Base-by-base conservation (phyloP, 202 grass and related monocot species). In the Elaeis oleifera region DNA sequence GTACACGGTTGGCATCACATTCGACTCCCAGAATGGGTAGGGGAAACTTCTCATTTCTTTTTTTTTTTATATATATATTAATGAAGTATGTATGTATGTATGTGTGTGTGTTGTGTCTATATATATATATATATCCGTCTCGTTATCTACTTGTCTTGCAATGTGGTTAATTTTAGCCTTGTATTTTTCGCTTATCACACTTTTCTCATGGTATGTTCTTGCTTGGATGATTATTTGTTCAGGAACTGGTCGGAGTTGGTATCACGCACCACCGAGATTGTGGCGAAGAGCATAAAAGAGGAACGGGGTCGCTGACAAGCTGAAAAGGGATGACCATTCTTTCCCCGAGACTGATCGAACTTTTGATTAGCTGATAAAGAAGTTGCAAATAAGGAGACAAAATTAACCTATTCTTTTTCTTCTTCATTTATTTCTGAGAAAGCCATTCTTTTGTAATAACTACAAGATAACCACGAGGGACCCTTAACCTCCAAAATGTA, bases 1-100 rank as follows among this genome's bases (percentile, higher is more conserved):
- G 74, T 19, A 78, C 73, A 96, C 87, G 0, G 90, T 96, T 29
- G 90, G 90, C 0, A 29, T 96, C 39, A 79, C 76, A 24, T 90
- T 88, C 70, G 81, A 96, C 57, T 75, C 81, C 5, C 50, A 63
- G 61, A 90, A 67, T 27, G 91, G 76, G 87, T 96, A 76, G 44
- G 80, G 23, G 23, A 24, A 24, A 24, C 23, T 24, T 2, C 23
- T 24, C 23, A 3, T 24, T 24, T 24, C 23, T 24, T 24, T 24
- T 24, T 24, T 24, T 20, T 20, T 20, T 20, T 20, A 20, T 20
- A n/a, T n/a, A n/a, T n/a, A n/a, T n/a, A n/a, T n/a, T n/a, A 20
- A 24, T 3, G 23, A 58, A 16, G 0, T 57, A 20, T 20, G 20
- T 20, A 20, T 20, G 20, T 20, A 20, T 20, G 20, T 20, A 20